Base-by-base conservation (phyloP, 805 yeast species). In the Saturnispora serradocipensis region DNA sequence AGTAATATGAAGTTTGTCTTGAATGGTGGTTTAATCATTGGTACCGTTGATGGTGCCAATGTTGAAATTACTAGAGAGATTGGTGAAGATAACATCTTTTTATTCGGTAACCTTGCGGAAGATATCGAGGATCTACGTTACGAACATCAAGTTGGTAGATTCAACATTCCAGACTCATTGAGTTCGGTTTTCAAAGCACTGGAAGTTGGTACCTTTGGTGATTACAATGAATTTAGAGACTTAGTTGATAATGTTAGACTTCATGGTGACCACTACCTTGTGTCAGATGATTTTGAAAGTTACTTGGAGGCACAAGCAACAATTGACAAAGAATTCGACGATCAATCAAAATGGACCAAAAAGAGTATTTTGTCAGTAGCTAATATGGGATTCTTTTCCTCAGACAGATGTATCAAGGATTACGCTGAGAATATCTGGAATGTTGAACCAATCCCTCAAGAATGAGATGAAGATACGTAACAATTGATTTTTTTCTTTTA, bases 11-110 rank as follows among this genome's bases (percentile, higher is more conserved):
- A 89, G 72, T 89, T 89, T 66, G 96, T 88, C 24, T 73, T 89
- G 70, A 89, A 88, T 64, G 97, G 97, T 69, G 97, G 97, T 48
- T 77, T 89, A 57, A 86, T 89, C 59, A 83, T 89, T 57, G 97
- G 97, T 66, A 90, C 97, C 11, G 96, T 89, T 58, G 97, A 89
- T 65, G 97, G 97, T 64, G 97, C 97, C 56, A 89, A 90, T 64
- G 95, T 90, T 46, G 97, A 89, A 71, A 87, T 89, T 66, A 87
- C 96, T 20, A 80, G 96, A 60, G 97, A 90, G 70, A 80, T 90
- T 59, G 96, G 96, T 48, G 95, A 89, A 63, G 95, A 89, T 48
- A 88, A 89, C 66, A 88, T 90, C 67, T 89, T 89, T 72, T 73
- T 89, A 65, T 89, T 89, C 66, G 97, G 97, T 64, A 87, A 86